Base-by-base conservation (phyloP, 1,284 basidiomycete genomes). In the Papiliotrema terrestris region DNA sequence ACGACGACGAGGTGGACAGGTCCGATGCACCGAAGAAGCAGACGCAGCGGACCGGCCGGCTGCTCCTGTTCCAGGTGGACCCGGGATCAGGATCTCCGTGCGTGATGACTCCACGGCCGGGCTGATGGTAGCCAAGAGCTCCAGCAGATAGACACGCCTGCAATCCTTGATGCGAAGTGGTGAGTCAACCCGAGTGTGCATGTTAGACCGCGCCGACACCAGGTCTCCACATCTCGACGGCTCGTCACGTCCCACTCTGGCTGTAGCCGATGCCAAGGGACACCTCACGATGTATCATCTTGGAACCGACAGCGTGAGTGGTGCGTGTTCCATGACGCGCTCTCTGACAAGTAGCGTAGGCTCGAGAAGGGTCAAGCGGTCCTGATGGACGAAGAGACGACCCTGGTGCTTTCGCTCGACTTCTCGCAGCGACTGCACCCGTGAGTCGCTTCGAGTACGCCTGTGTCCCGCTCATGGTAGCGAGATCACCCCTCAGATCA, bases 131-230 rank as follows among this genome's bases (percentile, higher is more conserved):
- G 90, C 55, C 73, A 77, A 8, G 81, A 86, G 64, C 66, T 87
- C 2, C 86, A 92, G 66, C 78, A 85, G 22, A 80, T 91, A 41
- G 81, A 87, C 53, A 79, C 88, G 14, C 85, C 91, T 1, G 93
- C 91, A 11, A 83, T 97, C 25, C 80, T 88, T n/a, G 93, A 97
- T 69, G 85, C 91, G 81, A 95, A 95, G 81, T 97, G 93, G 93
- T 90, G 62, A 46, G 74, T 55, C 19, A 36, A 35, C n/a, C 19
- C 20, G 20, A 3, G 8, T 15, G 22, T 9, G 8, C 4, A 50
- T 22, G 3, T 3, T 25, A 20, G 13, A 3, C 19, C 14, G 51
- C 42, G 48, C 38, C 44, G n/a, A n/a, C 14, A 29, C 23, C 52
- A 70, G 68, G 71, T 67, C 70, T 20, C 67, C 62, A 11, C 44